Percentiles rank a stretch among this genome's conserved stretches.
These are phyloP conservation scores for Cordyceps javanica DNA, from an alignment of 2,329 filamentous ascomycete genomes.

Conservation along the genomic window DNA sequence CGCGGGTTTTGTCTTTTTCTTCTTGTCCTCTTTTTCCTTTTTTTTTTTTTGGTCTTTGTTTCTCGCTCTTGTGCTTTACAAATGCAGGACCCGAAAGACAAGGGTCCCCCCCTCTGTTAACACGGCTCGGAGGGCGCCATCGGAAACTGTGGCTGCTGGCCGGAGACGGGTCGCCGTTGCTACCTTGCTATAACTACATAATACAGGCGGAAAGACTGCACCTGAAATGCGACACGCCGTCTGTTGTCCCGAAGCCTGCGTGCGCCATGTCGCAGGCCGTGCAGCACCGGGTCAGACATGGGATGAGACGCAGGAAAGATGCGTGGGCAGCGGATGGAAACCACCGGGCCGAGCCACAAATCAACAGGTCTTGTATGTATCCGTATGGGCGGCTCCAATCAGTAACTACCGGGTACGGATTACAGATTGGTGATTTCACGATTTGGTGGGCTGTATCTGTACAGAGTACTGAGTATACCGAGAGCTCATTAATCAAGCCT, in stretches of 20 bases:
- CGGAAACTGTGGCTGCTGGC: neutral
- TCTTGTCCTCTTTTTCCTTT: too few relatives aligned
- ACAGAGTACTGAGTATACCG: too few relatives aligned
- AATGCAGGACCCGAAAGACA: neutral
- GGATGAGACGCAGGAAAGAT: neutral
- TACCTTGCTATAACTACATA: neutral
- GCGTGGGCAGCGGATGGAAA: neutral
- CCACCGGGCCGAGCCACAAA: neutral
- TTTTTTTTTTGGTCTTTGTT: neutral
- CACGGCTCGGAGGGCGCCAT: neutral
- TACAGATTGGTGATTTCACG: too few relatives aligned
- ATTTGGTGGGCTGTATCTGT: too few relatives aligned
- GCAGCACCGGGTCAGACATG: neutral
- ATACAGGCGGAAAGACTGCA: neutral
- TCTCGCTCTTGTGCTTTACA: neutral
- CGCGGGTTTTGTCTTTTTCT: too few relatives aligned
- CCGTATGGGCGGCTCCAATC: too few relatives aligned
- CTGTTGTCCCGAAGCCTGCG: neutral
- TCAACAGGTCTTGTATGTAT: too few relatives aligned
- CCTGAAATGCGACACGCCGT: neutral
- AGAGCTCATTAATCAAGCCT: too few relatives aligned
- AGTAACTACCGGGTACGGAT: too few relatives aligned
- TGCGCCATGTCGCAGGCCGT: neutral
- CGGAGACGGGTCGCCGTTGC: neutral
- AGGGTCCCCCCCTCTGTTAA: neutral